A percentile compares a stretch with the other conserved stretches of the same genome.
phyloP scores from a whole-genome alignment of 495 filamentous ascomycete species.

The Podospora pseudocomata region DNA sequence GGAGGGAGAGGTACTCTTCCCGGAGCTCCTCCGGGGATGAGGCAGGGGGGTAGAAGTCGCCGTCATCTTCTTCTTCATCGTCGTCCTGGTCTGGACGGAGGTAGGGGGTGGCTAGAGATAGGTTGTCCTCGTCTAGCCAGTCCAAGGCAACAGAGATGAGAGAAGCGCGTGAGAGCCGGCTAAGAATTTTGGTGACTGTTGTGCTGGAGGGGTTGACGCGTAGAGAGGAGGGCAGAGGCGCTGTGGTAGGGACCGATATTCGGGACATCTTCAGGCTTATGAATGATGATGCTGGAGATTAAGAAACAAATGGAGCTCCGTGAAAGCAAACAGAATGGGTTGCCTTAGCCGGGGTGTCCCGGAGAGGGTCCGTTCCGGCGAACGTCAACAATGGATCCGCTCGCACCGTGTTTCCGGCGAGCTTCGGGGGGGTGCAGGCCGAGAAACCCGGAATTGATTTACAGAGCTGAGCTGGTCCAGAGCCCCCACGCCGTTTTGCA shows the following conservation, averaged over 20 bases:
- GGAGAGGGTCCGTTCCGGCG: neutral
- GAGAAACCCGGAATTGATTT: neutral
- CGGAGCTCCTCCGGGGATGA: conserved; percentile 58
- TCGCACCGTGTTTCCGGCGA: neutral
- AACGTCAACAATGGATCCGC: neutral
- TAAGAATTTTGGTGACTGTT: conserved; percentile 60
- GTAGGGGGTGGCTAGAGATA: conserved; percentile 53
- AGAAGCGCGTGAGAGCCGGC: conserved; percentile 64
- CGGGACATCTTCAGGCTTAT: conserved; percentile 33
- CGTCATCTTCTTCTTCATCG: conserved; percentile 42
- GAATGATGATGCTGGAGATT: neutral
- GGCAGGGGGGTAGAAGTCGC: conserved; percentile 59
- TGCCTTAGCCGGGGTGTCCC: neutral
- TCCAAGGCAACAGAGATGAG: conserved; percentile 64
- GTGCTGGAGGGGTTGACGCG: conserved; percentile 62
- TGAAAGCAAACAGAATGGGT: neutral
- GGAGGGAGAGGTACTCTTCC: conserved; percentile 55
- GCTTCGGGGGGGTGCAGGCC: neutral
- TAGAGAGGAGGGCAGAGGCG: conserved; percentile 47
- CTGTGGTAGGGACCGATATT: conserved; percentile 44
- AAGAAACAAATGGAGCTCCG: neutral
- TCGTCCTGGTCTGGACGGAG: conserved; percentile 38
- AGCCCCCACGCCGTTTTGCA: neutral
- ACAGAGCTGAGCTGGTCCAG: neutral
- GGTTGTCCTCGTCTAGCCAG: conserved; percentile 67